Conservation (phyloP, 2,329 filamentous ascomycete species). For the Pestalotiopsis sp. region DNA sequence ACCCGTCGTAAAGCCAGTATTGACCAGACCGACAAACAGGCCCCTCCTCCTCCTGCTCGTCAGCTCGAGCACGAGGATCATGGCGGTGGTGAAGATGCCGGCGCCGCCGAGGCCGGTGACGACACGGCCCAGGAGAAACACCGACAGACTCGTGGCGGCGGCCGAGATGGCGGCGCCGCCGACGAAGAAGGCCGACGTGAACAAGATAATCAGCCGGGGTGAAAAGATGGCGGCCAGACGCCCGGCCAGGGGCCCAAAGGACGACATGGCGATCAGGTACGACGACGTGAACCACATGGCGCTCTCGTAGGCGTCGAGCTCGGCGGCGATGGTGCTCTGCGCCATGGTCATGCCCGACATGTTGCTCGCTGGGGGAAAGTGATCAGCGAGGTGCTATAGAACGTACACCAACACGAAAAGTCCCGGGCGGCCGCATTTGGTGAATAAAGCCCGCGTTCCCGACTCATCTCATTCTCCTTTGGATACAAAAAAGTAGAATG, state of each 20-base stretch:
- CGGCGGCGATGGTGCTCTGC: slow-evolving; percentile 75
- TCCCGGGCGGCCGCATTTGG: no score
- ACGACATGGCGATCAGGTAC: slow-evolving; percentile 68
- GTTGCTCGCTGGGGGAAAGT: slow-evolving; percentile 55
- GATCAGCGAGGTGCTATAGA: no score
- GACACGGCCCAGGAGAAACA: slow-evolving; percentile 71
- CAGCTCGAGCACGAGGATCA: slow-evolving; percentile 78
- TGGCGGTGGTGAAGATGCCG: slow-evolving; percentile 72
- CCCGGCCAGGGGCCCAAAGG: slow-evolving; percentile 69
- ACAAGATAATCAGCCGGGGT: slow-evolving; percentile 66
- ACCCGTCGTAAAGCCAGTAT: slow-evolving; percentile 72
- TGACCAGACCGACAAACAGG: slow-evolving; percentile 74
- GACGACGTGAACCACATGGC: slow-evolving; percentile 82
- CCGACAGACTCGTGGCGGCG: slow-evolving; percentile 56
- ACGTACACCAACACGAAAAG: no score
- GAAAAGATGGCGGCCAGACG: slow-evolving; percentile 77
- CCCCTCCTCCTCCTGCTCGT: slow-evolving; percentile 69
- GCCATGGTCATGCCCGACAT: slow-evolving; percentile 83
- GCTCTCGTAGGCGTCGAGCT: slow-evolving; percentile 73
- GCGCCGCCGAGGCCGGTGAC: slow-evolving; percentile 71
- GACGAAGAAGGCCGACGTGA: slow-evolving; percentile 59
- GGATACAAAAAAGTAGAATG: neutral
- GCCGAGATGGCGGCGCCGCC: slow-evolving; percentile 69
- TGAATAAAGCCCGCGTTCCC: no score
- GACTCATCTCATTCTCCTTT: neutral